Evolutionary conservation across 2,329 filamentous ascomycete genomes (phyloP), one percentile per base, ranked within the genome.

Genomic region (Exophiala mesophila): DNA sequence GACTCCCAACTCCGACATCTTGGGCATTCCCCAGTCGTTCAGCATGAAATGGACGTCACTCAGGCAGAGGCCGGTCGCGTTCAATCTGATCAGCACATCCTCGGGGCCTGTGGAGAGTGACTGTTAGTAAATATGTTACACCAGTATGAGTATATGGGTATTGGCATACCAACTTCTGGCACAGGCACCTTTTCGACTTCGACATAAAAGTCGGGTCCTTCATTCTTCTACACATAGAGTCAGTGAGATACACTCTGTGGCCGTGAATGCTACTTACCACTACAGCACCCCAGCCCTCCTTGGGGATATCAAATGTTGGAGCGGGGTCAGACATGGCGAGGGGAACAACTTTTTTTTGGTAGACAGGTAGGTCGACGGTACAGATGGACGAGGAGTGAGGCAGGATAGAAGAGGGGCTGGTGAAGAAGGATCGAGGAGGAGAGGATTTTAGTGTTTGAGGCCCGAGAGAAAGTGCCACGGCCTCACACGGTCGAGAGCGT

Each of bases 41-140:
- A 72, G 48, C 72, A 78, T 77, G 59, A 72, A 72, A 54, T 80
- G 76, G 13, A 80, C 59, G 52, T 80, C 77, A 23, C 67, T 71
- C 46, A 72, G 70, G 61, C 77, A 80, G 36, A 80, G 65, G 0
- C 77, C 77, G 1, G 76, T 80, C 18, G 67, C 67, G 44, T 78
- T 80, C 39, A 80, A 64, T 39, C 69, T 72, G 54, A 80, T 66
- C 7, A 80, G 65, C 16, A 80, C 60, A 45, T 80, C 75, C 36
- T 76, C 65, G 5, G 71, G 70, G 9, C 70, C 72, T 73, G 45
- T 10, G 29, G n/a, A 33, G n/a, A 13, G 4, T 6, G 9, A 2
- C 23, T 5, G 24, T 39, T 29, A 39, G 33, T 28, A 29, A n/a
- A n/a, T n/a, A n/a, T n/a, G n/a, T n/a, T n/a, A n/a, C n/a, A n/a